These are phyloP conservation scores for Trichoderma hamatum DNA, from an alignment of 2,329 filamentous ascomycete species.

Conservation along the genomic window DNA sequence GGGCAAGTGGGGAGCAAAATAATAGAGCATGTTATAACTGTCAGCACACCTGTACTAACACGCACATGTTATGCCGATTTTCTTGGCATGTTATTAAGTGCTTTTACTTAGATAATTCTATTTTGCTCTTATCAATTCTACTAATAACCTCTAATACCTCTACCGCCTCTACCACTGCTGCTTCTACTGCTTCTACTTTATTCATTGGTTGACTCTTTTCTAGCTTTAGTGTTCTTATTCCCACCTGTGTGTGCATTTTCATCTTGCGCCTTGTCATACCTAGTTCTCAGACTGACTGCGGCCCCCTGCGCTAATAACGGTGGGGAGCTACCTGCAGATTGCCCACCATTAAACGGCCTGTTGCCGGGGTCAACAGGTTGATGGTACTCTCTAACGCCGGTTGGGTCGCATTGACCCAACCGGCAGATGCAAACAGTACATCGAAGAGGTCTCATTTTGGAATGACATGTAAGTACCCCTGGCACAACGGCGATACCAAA, in stretches of 20 bases:
- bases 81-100: neutral
- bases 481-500: neutral
- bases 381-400: neutral
- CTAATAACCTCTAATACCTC: neutral
- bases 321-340: slow-evolving; percentile 5
- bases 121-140: neutral
- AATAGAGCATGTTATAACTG: neutral
- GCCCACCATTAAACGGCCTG: neutral
- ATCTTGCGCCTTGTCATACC: neutral
- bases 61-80: no score
- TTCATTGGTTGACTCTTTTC: neutral
- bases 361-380: neutral
- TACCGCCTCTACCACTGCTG: neutral
- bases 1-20: neutral
- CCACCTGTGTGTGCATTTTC: neutral
- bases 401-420: neutral
- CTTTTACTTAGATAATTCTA: neutral
- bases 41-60: neutral
- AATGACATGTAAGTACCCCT: neutral
- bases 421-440: neutral
- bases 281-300: neutral
- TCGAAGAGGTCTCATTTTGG: neutral
- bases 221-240: neutral
- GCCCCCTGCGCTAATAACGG: slow-evolving; percentile 16
- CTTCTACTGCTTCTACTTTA: neutral